These are phyloP conservation scores for Xerocomus cyaneibrunnescens DNA, from an alignment of 1,284 basidiomycete species.

Conservation along the genomic window DNA sequence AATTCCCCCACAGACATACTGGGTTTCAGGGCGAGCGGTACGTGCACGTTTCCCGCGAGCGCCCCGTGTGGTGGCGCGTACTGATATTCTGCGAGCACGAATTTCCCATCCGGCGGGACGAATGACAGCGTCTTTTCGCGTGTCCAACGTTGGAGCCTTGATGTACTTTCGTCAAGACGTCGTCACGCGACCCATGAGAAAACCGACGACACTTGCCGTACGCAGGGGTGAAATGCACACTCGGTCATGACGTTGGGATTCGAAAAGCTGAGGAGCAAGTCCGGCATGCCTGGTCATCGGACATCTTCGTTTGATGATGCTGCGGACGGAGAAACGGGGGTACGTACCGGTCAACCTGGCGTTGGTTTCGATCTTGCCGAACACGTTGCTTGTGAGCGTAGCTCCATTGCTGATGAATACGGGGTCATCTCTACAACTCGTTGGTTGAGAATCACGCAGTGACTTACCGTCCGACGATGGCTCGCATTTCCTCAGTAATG, in stretches of 20 bases:
- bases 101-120: conserved; percentile 92
- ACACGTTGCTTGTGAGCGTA: conserved; percentile 69
- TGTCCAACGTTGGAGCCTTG: conserved; percentile 77
- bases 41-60: conserved; percentile 42
- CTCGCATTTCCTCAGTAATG: conserved; percentile 80
- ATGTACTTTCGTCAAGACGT: conserved; percentile 2
- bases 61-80: conserved; percentile 42
- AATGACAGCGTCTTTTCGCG: conserved; percentile 84
- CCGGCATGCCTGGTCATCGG: conserved; percentile 73
- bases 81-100: conserved; percentile 85
- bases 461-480: conserved; percentile 79
- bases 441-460: neutral
- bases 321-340: neutral
- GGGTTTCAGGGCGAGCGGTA: conserved; percentile 69
- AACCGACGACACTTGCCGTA: conserved; percentile 57
- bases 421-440: neutral
- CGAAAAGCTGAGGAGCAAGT: conserved; percentile 78
- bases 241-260: conserved; percentile 77
- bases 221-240: conserved; percentile 88
- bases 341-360: conserved; percentile 72
- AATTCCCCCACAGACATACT: conserved; percentile 58
- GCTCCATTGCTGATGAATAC: conserved; percentile 64
- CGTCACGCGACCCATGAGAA: neutral
- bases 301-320: neutral
- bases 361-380: conserved; percentile 82